phyloP scores from a whole-genome alignment of 306 rosid species.

The Castanea crenata region DNA sequence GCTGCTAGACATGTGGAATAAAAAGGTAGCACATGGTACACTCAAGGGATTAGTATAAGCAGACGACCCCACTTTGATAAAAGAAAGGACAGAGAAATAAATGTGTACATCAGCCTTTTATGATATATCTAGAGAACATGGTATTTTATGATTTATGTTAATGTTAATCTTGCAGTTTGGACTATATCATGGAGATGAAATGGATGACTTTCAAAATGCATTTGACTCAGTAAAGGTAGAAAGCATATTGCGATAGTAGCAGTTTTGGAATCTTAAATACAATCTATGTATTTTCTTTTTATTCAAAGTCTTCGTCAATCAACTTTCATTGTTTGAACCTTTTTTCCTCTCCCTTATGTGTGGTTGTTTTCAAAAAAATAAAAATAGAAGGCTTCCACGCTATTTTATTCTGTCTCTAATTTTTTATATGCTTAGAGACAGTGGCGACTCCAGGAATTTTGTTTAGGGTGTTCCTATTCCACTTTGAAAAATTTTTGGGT shows the following conservation, averaged over 20 bases:
- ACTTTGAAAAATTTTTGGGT: too few relatives aligned
- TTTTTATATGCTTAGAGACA: too few relatives aligned
- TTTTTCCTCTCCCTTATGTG: too few relatives aligned
- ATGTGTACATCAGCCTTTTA: conserved; percentile 6
- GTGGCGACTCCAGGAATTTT: too few relatives aligned
- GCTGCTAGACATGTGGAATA: conserved; percentile 42
- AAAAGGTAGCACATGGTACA: conserved; percentile 38
- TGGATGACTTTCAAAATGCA: background rate
- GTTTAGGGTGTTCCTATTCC: too few relatives aligned
- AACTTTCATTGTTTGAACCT: background rate
- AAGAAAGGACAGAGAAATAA: conserved; percentile 8
- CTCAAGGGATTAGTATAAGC: conserved; percentile 26
- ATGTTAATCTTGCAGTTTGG: conserved; percentile 1
- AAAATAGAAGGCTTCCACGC: too few relatives aligned
- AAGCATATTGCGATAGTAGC: too few relatives aligned
- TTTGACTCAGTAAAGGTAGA: too few relatives aligned
- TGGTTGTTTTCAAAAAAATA: too few relatives aligned
- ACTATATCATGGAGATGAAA: conserved; percentile 2
- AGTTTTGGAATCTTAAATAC: background rate
- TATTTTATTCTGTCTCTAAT: too few relatives aligned
- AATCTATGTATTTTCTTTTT: background rate
- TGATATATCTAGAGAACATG: background rate
- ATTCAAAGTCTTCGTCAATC: background rate
- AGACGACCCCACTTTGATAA: conserved; percentile 18
- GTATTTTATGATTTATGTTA: background rate